phyloP scores from a whole-genome alignment of 2,329 filamentous ascomycete species.

The Alternaria gaisen region DNA sequence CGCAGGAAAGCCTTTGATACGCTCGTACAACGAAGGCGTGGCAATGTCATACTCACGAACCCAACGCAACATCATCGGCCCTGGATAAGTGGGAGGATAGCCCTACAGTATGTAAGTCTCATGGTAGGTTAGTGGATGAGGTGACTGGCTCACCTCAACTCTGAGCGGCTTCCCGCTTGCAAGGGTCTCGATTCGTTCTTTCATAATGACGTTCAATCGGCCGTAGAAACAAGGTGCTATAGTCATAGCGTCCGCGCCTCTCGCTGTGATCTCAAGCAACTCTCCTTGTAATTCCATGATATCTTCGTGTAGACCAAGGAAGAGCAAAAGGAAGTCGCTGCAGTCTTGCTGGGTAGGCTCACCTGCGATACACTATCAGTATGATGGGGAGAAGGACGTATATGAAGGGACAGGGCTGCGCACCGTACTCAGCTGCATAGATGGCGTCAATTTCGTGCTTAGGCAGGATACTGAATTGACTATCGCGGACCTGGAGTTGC shows the following conservation, averaged over 20 bases:
- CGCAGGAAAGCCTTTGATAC: not conserved
- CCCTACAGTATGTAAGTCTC: not conserved
- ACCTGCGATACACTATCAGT: not conserved
- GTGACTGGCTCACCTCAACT: not conserved
- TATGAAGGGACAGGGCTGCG: not conserved
- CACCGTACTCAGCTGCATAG: constrained; percentile 1
- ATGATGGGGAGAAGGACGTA: not conserved
- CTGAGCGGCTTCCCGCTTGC: not conserved
- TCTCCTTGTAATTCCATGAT: not conserved
- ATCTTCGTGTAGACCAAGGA: not conserved
- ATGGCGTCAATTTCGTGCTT: not conserved
- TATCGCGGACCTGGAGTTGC: not conserved
- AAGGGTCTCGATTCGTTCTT: not conserved
- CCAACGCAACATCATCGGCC: not conserved
- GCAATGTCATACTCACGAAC: not conserved
- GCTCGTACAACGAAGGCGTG: not conserved
- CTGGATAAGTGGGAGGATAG: not conserved
- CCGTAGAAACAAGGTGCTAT: not conserved
- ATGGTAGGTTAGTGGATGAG: too few species aligned
- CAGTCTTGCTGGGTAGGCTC: constrained; percentile 4
- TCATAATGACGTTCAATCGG: not conserved
- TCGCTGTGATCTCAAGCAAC: not conserved
- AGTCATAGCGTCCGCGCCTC: not conserved
- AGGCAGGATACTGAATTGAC: not conserved
- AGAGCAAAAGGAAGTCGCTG: constrained; percentile 7